A percentile compares a stretch with the other conserved stretches of the same genome.
Conservation (phyloP, 495 filamentous ascomycete genomes). For the Endocarpon pusillum region DNA sequence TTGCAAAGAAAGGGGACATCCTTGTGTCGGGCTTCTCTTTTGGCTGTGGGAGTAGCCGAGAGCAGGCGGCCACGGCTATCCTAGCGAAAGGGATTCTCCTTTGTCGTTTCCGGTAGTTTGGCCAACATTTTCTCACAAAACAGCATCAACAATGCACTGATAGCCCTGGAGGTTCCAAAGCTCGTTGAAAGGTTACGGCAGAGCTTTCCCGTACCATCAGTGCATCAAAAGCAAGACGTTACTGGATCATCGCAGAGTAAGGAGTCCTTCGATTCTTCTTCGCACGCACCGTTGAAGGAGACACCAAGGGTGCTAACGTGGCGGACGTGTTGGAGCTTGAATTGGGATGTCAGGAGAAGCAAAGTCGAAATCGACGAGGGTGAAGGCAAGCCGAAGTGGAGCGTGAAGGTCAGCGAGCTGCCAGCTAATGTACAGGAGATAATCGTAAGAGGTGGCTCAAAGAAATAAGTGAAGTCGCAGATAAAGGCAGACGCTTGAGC, state of each 20-base stretch:
- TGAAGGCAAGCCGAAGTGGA: conserved; percentile 44
- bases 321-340: conserved; percentile 75
- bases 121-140: conserved; percentile 66
- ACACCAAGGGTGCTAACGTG: conserved; percentile 57
- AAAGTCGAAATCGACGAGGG: conserved; percentile 57
- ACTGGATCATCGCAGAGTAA: conserved; percentile 22
- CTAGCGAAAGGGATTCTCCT: conserved; percentile 58
- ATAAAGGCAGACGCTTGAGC: no score
- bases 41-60: conserved; percentile 55
- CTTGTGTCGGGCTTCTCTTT: conserved; percentile 75
- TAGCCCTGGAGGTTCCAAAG: conserved; percentile 56
- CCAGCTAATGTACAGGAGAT: conserved; percentile 85
- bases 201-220: conserved; percentile 9
- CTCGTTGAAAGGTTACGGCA: conserved; percentile 47
- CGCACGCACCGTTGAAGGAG: conserved; percentile 21
- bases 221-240: conserved; percentile 11
- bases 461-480: no score
- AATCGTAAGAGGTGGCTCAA: conserved; percentile 45
- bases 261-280: conserved; percentile 28
- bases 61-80: conserved; percentile 70
- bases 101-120: conserved; percentile 58
- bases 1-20: conserved; percentile 45
- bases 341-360: conserved; percentile 67
- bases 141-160: conserved; percentile 67
- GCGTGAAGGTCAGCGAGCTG: conserved; percentile 65